These are phyloP conservation scores for Phoenix dactylifera DNA, from an alignment of 176 grass and related monocot species.

Conservation along the genomic window DNA sequence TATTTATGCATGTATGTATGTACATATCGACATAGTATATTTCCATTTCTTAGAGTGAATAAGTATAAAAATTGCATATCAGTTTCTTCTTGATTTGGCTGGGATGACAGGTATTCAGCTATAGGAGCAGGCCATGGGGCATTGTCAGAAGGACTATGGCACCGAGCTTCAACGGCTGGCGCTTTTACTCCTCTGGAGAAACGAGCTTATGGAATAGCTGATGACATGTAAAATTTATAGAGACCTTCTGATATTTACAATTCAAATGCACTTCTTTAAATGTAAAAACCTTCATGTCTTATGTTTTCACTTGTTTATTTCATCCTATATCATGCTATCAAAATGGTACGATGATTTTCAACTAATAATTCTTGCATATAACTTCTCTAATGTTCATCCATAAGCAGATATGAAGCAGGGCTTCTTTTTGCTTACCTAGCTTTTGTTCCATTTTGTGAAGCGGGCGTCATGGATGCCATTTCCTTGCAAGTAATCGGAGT, in stretches of 20 bases:
- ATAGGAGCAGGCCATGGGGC: conserved; percentile 24
- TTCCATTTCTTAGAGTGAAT: too few species aligned
- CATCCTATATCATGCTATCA: too few species aligned
- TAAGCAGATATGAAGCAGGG: conserved; percentile 83
- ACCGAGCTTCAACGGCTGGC: conserved; percentile 62
- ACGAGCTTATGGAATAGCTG: conserved; percentile 82
- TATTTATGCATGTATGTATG: too few species aligned
- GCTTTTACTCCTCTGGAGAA: conserved; percentile 83
- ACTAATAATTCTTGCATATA: not conserved
- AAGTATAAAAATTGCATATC: too few species aligned
- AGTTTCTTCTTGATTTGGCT: too few species aligned
- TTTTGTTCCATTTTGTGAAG: conserved; percentile 86
- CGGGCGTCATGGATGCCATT: conserved; percentile 58
- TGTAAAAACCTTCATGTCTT: too few species aligned
- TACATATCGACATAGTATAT: too few species aligned
- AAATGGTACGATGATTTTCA: not conserved
- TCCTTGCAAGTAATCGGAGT: conserved; percentile 52
- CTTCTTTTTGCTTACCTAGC: conserved; percentile 87
- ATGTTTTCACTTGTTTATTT: too few species aligned
- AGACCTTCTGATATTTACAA: not conserved
- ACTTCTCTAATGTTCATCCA: not conserved
- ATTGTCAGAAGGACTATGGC: conserved; percentile 64
- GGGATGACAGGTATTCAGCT: conserved; percentile 46
- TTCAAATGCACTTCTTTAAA: not conserved
- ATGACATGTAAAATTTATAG: conserved; percentile 61